Conservation (phyloP, 2,329 filamentous ascomycete genomes). For the Pseudohalonectria lignicola region DNA sequence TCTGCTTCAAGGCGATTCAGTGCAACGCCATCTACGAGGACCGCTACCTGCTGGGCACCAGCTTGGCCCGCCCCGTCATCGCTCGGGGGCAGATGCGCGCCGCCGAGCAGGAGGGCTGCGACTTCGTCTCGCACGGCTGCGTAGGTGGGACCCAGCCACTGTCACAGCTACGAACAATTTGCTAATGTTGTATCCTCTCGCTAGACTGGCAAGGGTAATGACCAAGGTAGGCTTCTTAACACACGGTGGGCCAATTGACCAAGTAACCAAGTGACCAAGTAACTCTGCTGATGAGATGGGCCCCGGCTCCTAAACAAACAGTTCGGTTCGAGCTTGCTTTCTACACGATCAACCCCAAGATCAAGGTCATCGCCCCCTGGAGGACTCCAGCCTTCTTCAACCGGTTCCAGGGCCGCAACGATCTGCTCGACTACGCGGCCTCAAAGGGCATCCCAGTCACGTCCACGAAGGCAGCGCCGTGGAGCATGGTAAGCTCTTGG, state of each 20-base stretch:
- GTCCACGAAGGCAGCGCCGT: slow-evolving; percentile 62
- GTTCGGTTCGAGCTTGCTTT: slow-evolving; percentile 49
- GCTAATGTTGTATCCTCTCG: too few relatives aligned
- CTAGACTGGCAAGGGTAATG: slow-evolving; percentile 48
- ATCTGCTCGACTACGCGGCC: slow-evolving; percentile 61
- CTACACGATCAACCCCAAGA: slow-evolving; percentile 38
- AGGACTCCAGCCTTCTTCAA: slow-evolving; percentile 59
- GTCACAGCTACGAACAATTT: too few relatives aligned
- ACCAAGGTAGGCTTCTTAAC: too few relatives aligned
- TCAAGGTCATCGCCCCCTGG: slow-evolving; percentile 70
- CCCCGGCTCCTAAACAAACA: too few relatives aligned
- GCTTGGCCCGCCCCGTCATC: slow-evolving; percentile 59
- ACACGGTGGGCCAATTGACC: slow-evolving; percentile 47
- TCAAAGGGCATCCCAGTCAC: slow-evolving; percentile 59
- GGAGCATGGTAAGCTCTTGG: slow-evolving; percentile 38
- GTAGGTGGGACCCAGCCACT: slow-evolving; percentile 27
- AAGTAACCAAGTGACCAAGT: too few relatives aligned
- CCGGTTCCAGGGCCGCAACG: slow-evolving; percentile 58
- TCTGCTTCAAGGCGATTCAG: slow-evolving; percentile 71
- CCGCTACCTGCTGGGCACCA: slow-evolving; percentile 36
- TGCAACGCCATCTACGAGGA: slow-evolving; percentile 63
- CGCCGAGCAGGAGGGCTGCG: slow-evolving; percentile 49
- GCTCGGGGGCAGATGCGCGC: slow-evolving; percentile 52
- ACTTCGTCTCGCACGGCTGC: slow-evolving; percentile 39
- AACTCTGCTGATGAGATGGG: too few relatives aligned